Percentiles rank a stretch among this genome's conserved stretches.
Evolutionary conservation across 2,329 filamentous ascomycete species (phyloP).

Genomic region (Aspergillus aculeatus): DNA sequence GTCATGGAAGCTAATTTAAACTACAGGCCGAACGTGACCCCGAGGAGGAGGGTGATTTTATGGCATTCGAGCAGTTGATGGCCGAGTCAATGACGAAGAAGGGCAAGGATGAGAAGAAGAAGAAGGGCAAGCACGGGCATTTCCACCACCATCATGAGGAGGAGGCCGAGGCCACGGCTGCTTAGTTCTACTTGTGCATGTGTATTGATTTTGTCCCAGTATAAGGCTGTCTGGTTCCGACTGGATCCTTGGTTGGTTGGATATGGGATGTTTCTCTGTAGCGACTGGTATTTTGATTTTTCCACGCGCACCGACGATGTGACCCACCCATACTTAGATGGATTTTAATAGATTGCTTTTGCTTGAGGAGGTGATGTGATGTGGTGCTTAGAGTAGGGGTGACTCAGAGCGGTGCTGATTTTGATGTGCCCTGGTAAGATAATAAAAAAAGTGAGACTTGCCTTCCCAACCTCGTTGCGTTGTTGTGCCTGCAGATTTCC

Average conservation of each 20-base stretch:
- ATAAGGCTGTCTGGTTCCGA: not conserved
- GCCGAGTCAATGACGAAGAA: conserved; percentile 96
- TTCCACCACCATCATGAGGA: conserved; percentile 17
- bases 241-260: conserved; percentile 2
- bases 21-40: conserved; percentile 77
- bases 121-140: conserved; percentile 47
- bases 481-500: too few species aligned
- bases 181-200: conserved; percentile 3
- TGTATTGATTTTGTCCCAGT: conserved; percentile 1
- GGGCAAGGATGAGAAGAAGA: conserved; percentile 74
- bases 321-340: not conserved
- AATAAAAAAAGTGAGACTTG: too few species aligned
- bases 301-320: not conserved
- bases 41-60: conserved; percentile 97
- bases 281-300: not conserved
- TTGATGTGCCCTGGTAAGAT: too few species aligned
- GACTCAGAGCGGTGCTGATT: too few species aligned
- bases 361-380: too few species aligned
- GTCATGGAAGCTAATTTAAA: conserved; percentile 11
- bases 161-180: conserved; percentile 13
- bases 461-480: too few species aligned
- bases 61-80: conserved; percentile 97
- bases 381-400: too few species aligned
- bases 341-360: not conserved
- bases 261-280: conserved; percentile 5